These are phyloP conservation scores for Trametes versicolor DNA, from an alignment of 1,284 basidiomycete genomes.

Conservation along the genomic window DNA sequence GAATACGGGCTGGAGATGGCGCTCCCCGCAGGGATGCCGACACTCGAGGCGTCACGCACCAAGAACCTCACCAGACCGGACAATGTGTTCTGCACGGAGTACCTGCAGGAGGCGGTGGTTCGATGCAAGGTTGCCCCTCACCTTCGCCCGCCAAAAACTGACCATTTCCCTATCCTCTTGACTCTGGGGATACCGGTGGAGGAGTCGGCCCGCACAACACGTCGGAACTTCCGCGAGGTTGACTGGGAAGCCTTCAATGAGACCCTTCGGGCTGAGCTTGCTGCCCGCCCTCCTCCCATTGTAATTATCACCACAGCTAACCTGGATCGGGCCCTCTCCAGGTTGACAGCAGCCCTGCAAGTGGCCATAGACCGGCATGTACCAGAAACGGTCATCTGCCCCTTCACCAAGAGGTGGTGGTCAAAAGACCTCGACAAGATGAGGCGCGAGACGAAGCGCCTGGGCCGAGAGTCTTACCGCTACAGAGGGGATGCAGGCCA, in stretches of 20 bases:
- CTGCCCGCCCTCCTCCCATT: not conserved
- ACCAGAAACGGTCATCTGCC: conserved; percentile 35
- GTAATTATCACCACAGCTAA: not conserved
- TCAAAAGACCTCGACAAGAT: conserved; percentile 37
- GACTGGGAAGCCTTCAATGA: conserved; percentile 41
- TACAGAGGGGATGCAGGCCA: conserved; percentile 44
- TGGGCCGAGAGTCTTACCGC: conserved; percentile 41
- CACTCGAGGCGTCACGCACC: conserved; percentile 37
- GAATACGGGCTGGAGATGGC: conserved; percentile 39
- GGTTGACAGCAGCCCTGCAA: conserved; percentile 35
- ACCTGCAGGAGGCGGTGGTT: conserved; percentile 31
- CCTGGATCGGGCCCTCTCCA: conserved; percentile 21
- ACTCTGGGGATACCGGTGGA: conserved; percentile 18
- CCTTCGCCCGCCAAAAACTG: conserved; percentile 33
- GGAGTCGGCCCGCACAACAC: not conserved
- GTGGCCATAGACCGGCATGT: conserved; percentile 36
- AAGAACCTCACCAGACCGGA: conserved; percentile 46
- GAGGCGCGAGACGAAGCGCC: conserved; percentile 38
- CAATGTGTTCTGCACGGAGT: conserved; percentile 46
- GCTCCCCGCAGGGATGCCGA: conserved; percentile 44
- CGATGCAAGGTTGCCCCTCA: conserved; percentile 33
- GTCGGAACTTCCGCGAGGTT: conserved; percentile 38
- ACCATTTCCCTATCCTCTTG: conserved; percentile 44
- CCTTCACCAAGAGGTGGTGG: conserved; percentile 43
- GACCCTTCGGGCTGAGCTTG: conserved; percentile 16